Base-by-base conservation (phyloP, 768 basidiomycete species). In the Mycena filopes region DNA sequence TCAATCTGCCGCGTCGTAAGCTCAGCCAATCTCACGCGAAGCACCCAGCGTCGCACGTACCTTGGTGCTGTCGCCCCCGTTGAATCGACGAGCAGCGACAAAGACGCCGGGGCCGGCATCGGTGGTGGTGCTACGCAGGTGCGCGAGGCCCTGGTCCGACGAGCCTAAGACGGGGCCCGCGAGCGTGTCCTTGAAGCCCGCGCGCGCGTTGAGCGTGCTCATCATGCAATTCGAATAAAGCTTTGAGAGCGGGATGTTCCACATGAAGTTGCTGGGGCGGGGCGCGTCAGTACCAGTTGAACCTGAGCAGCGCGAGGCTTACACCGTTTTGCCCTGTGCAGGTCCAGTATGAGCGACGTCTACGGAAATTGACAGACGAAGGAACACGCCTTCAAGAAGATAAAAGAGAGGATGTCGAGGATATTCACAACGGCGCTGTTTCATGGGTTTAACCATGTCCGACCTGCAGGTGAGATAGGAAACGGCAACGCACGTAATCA, bases 241-340 rank as follows among this genome's bases (percentile, higher is more conserved):
- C 33, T 63, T 63, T n/a, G 42, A 36, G 23, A 63, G 43, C 0
- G 61, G 51, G 53, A 61, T 61, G 40, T 53, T 61, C 60, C 60
- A 61, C 5, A 61, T 53, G 60, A 61, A 61, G 40, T 61, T 61
- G 8, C 46, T 47, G 46, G 1, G 2, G n/a, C 12, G 3, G 11
- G 10, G 11, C 11, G 7, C 13, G 26, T 21, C 10, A 47, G 23
- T 15, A 26, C 23, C 5, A 28, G 15, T 3, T n/a, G 46, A 23
- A 6, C 3, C n/a, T 15, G 23, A 12, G 46, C 11, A 26, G 11
- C 1, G 46, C 6, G 5, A 47, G n/a, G n/a, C 46, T n/a, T 47
- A 47, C 36, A 61, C 60, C 20, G 60, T 61, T 43, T 61, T 40
- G 26, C 60, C 60, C 31, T 43, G 25, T 7, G 54, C 38, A 15